Conservation (phyloP, 1,284 basidiomycete genomes). For the Moesziomyces sp. region DNA sequence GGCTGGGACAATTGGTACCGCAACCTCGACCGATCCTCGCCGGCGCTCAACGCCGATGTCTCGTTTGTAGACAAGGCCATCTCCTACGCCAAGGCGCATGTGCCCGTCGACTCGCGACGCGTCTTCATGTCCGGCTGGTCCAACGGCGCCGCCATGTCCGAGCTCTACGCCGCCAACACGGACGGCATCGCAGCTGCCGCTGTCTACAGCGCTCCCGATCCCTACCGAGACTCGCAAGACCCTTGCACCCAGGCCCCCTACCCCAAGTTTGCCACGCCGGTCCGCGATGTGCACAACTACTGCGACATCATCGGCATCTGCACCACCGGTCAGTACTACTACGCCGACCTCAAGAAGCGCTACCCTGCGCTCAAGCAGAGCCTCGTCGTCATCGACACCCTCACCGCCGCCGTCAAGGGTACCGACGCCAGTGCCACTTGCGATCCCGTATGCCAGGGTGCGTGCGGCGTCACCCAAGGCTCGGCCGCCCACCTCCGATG, state of each 20-base stretch:
- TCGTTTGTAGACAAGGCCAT: slow-evolving; percentile 32
- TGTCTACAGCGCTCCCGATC: slow-evolving; percentile 38
- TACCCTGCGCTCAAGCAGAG: slow-evolving; percentile 22
- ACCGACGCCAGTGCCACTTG: slow-evolving; percentile 11
- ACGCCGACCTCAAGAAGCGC: slow-evolving; percentile 20
- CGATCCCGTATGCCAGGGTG: slow-evolving; percentile 16
- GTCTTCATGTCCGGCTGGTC: slow-evolving; percentile 29
- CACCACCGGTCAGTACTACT: slow-evolving; percentile 28
- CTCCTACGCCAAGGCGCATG: slow-evolving; percentile 18
- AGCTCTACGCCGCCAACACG: slow-evolving; percentile 23
- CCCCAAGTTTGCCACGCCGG: slow-evolving; percentile 25
- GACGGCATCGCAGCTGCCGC: slow-evolving; percentile 35
- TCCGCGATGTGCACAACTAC: slow-evolving; percentile 30
- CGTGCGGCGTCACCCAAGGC: slow-evolving; percentile 13
- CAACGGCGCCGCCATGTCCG: slow-evolving; percentile 17
- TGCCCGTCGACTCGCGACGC: slow-evolving; percentile 16
- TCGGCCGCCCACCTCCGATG: slow-evolving; percentile 8
- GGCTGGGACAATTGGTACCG: slow-evolving; percentile 46
- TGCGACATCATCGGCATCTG: slow-evolving; percentile 32
- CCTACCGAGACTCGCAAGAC: slow-evolving; percentile 37
- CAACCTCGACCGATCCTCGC: slow-evolving; percentile 34
- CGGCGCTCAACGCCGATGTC: slow-evolving; percentile 26
- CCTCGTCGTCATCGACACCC: slow-evolving; percentile 18
- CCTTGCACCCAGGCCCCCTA: slow-evolving; percentile 27
- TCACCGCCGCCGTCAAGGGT: slow-evolving; percentile 14